phyloP scores from a whole-genome alignment of 2,329 filamentous ascomycete species.

The Hymenoscyphus infarciens region DNA sequence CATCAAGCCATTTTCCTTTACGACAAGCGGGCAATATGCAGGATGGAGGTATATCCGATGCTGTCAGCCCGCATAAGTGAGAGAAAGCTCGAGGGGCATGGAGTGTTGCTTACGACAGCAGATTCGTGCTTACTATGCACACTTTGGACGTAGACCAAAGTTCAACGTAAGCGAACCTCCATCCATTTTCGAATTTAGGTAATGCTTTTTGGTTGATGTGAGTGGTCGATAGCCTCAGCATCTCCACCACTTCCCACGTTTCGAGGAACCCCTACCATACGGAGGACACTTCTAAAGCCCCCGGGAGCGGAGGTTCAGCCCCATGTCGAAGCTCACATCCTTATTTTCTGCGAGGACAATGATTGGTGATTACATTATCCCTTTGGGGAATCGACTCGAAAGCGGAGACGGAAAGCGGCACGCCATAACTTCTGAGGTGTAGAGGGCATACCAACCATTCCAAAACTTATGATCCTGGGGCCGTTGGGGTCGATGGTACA shows the following conservation, averaged over 20 bases:
- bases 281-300: neutral
- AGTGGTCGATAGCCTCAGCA: neutral
- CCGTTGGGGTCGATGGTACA: constrained; percentile 11
- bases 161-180: constrained; percentile 9
- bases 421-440: neutral
- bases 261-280: constrained; percentile 2
- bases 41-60: neutral
- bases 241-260: constrained; percentile 13
- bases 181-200: constrained; percentile 4
- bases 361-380: constrained; percentile 26
- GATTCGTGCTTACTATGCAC: constrained; percentile 9
- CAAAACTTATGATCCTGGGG: constrained; percentile 2
- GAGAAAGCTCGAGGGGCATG: neutral
- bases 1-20: neutral
- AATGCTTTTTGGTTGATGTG: neutral
- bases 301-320: neutral
- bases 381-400: constrained; percentile 16
- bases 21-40: constrained; percentile 1
- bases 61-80: neutral
- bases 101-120: constrained; percentile 7
- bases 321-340: constrained; percentile 1
- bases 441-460: neutral
- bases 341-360: constrained; percentile 7
- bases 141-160: neutral
- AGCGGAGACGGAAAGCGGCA: constrained; percentile 17